Percentiles rank a stretch among this genome's conserved stretches.
Evolutionary conservation across 2,329 filamentous ascomycete genomes (phyloP).

Genomic region (Fusarium hostae): DNA sequence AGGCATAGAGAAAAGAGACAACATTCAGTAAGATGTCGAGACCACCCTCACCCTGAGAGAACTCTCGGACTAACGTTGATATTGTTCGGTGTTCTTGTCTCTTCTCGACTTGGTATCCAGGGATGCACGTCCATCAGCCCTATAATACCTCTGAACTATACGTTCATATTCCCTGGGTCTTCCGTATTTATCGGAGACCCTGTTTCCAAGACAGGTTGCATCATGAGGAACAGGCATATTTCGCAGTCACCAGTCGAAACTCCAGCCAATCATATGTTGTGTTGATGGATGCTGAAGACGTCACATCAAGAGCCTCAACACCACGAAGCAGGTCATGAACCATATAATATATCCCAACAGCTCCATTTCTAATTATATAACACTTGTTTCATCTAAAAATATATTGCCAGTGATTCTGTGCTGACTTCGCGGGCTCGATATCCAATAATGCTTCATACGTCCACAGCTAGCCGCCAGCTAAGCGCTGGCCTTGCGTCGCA

Average conservation of each 20-base stretch:
- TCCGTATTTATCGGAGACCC: not conserved
- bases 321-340: conserved; percentile 21
- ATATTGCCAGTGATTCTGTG: not conserved
- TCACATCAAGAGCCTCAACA: conserved; percentile 44
- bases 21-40: not conserved
- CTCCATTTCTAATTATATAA: conserved; percentile 14
- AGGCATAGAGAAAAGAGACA: conserved; percentile 17
- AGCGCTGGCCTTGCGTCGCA: conserved; percentile 38
- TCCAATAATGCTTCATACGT: conserved; percentile 26
- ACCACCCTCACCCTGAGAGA: conserved; percentile 6
- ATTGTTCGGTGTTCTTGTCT: conserved; percentile 4
- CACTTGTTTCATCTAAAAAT: conserved; percentile 28
- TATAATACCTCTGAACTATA: conserved; percentile 8
- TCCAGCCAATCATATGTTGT: conserved; percentile 33
- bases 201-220: not conserved
- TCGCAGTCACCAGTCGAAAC: not conserved
- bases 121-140: not conserved
- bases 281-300: conserved; percentile 9
- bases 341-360: not conserved
- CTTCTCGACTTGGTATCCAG: conserved; percentile 3
- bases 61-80: conserved; percentile 17
- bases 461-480: conserved; percentile 41
- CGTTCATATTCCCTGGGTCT: not conserved
- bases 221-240: not conserved
- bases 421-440: conserved; percentile 4